Base-by-base conservation (phyloP, 2,329 filamentous ascomycete species). In the Aspergillus carbonarius region DNA sequence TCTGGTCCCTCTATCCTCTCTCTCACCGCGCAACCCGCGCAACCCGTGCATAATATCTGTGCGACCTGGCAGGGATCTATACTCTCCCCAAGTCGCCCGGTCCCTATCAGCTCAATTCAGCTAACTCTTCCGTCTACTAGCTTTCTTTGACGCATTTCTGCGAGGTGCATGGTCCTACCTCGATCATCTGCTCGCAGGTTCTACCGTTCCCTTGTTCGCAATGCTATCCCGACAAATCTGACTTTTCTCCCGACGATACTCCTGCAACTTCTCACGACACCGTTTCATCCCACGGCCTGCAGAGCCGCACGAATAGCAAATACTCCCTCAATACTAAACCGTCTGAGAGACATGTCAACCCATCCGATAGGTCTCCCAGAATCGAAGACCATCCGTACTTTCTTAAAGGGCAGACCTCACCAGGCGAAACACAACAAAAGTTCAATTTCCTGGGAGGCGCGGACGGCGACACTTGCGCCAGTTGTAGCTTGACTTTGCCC, bases 111-210 rank as follows among this genome's bases (percentile, higher is more conserved):
- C 52, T 35, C 25, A 8, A 44, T 53, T 54, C 48, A 50, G 57
- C 54, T 60, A 53, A 58, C 48, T 5, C 12, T 17, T 30, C 54
- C 20, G 47, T 48, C 58, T 59, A 35, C 54, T 67, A 86, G 83
- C 80, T 86, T 69, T 85, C 83, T 67, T 79, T 86, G 63, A 84
- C 83, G 63, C 83, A 86, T 75, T 86, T 86, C 72, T 86, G 83
- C 74, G 83, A 86, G 75, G 77, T 83, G 72, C 83, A 86, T 79
- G 83, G 83, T 70, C 83, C 83, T 17, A 86, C 83, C 54, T 85
- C 82, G 57, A 84, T 85, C 71, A 82, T 86, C 63, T 85, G 83
- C 72, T 85, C 83, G 59, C 83, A 85, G 70, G 81, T 84, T 63
- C 76, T 82, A 50, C 82, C 82, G 13, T 76, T 83, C 58, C 76